Conservation (phyloP, 306 rosid species). For the Cyclanthera cordifolia region DNA sequence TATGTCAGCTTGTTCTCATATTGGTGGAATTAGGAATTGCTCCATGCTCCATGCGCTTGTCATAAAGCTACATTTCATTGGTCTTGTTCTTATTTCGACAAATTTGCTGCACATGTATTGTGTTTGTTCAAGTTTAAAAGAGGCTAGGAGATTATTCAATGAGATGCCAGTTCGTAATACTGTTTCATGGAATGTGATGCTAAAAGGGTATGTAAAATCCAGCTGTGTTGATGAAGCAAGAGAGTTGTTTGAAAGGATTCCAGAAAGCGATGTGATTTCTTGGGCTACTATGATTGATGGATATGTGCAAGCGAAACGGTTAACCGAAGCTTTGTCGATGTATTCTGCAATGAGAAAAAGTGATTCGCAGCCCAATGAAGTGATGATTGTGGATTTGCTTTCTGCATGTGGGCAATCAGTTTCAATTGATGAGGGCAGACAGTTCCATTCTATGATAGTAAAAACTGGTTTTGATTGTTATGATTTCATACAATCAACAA, state of each 20-base stretch:
- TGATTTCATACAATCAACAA: constrained; percentile 60
- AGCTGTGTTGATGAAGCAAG: constrained; percentile 46
- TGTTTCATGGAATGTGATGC: constrained; percentile 79
- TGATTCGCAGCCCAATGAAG: constrained; percentile 49
- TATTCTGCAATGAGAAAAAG: constrained; percentile 39
- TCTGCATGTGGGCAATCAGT: constrained; percentile 51
- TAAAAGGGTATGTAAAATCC: constrained; percentile 67
- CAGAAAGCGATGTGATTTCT: constrained; percentile 55
- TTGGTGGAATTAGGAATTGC: constrained; percentile 51
- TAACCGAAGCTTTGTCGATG: constrained; percentile 54
- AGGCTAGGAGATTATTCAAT: constrained; percentile 50
- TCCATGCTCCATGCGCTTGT: constrained; percentile 55
- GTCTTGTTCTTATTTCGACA: constrained; percentile 46
- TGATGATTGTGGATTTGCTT: constrained; percentile 67
- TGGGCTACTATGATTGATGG: constrained; percentile 90
- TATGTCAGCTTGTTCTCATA: constrained; percentile 43
- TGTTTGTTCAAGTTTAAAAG: constrained; percentile 39
- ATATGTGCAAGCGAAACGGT: constrained; percentile 40
- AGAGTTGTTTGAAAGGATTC: constrained; percentile 55
- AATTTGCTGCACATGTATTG: constrained; percentile 76
- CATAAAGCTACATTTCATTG: constrained; percentile 34
- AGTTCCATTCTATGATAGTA: constrained; percentile 49
- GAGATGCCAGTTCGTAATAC: constrained; percentile 54
- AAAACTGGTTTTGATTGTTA: constrained; percentile 63
- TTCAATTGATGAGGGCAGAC: constrained; percentile 43